Evolutionary conservation across 176 grass and related monocot species (phyloP).

Genomic region (Hyparrhenia diplandra): DNA sequence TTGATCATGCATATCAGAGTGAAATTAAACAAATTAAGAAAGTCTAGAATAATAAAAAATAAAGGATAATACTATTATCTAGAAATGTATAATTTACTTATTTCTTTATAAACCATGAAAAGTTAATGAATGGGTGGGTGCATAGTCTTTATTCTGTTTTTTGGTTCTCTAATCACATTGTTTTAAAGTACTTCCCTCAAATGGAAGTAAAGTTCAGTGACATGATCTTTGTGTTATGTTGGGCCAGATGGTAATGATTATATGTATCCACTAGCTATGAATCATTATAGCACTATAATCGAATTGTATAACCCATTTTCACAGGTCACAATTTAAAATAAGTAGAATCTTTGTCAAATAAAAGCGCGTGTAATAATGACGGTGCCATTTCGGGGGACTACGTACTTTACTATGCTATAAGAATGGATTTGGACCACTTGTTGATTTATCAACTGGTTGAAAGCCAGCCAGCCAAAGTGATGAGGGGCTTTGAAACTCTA

Average conservation of each 20-base stretch:
- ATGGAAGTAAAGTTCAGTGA: constrained; percentile 12
- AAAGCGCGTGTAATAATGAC: too few species aligned
- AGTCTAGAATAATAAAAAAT: neutral
- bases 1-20: neutral
- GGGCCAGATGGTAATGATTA: neutral
- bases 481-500: neutral
- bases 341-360: too few species aligned
- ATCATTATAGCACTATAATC: neutral
- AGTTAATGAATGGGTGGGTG: neutral
- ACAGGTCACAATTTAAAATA: too few species aligned
- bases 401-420: too few species aligned
- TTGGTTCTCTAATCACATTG: neutral
- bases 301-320: neutral
- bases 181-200: neutral
- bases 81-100: neutral
- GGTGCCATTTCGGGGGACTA: too few species aligned
- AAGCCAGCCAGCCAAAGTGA: neutral
- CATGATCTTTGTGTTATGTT: neutral
- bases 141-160: neutral
- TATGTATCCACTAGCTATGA: neutral
- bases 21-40: neutral
- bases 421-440: neutral
- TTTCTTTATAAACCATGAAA: neutral
- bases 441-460: neutral
- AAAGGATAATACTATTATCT: neutral